A percentile compares a stretch with the other conserved stretches of the same genome.
phyloP scores from a whole-genome alignment of 140 eudicot species.

The Anethum foeniculum region DNA sequence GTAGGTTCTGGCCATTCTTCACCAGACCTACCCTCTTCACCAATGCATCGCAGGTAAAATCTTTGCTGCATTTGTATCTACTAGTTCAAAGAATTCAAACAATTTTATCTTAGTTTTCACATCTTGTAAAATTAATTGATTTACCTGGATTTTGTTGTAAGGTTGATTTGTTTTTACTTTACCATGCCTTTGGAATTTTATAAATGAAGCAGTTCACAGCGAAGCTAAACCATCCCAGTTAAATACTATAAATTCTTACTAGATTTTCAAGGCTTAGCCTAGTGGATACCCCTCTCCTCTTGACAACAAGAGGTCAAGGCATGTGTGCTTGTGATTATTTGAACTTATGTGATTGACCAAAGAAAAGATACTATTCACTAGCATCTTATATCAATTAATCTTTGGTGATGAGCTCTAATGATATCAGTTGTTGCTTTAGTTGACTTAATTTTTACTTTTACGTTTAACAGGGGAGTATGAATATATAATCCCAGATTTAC shows the following conservation, averaged over 20 bases:
- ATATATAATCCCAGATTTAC: not conserved
- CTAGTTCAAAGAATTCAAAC: not conserved
- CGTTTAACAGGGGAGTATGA: conserved; percentile 6
- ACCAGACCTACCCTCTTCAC: conserved; percentile 9
- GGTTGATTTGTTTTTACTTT: not conserved
- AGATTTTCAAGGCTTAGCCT: not conserved
- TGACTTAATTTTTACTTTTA: conserved; percentile 2
- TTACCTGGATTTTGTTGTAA: not conserved
- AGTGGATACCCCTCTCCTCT: not conserved
- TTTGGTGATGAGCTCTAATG: not conserved
- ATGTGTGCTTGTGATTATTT: not conserved
- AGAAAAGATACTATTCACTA: not conserved
- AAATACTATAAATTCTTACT: not conserved
- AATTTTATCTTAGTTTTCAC: not conserved
- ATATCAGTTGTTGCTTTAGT: not conserved
- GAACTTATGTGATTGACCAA: not conserved
- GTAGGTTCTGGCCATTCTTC: conserved; percentile 10
- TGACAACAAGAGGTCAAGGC: not conserved
- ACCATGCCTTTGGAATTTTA: no score
- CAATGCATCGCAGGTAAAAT: conserved; percentile 2
- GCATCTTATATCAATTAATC: not conserved
- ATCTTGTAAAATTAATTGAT: not conserved
- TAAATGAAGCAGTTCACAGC: not conserved
- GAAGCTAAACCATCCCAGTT: not conserved
- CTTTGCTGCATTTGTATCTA: not conserved